A percentile compares a stretch with the other conserved stretches of the same genome.
phyloP scores from a whole-genome alignment of 495 filamentous ascomycete species.

The Friedmanniomyces endolithicus region DNA sequence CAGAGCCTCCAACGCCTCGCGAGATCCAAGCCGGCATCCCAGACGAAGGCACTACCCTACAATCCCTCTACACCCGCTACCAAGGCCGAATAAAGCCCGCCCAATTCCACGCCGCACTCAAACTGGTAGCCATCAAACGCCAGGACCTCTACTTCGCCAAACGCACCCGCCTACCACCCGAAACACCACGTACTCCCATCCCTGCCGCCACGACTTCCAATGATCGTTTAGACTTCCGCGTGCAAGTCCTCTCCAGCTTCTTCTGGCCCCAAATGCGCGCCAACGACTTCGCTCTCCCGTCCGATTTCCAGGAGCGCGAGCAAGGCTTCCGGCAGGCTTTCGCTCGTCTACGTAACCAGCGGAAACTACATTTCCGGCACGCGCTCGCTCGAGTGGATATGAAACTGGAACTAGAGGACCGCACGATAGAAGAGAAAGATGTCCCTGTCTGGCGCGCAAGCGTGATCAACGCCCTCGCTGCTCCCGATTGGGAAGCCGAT shows the following conservation, averaged over 20 bases:
- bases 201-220: not conserved
- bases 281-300: conserved; percentile 61
- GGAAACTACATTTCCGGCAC: conserved; percentile 80
- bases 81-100: conserved; percentile 3
- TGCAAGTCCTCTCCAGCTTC: conserved; percentile 78
- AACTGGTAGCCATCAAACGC: conserved; percentile 12
- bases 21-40: conserved; percentile 24
- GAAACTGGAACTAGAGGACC: conserved; percentile 71
- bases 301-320: conserved; percentile 49
- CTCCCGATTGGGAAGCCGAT: not conserved
- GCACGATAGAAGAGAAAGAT: conserved; percentile 46
- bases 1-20: conserved; percentile 26
- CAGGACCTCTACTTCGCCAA: conserved; percentile 14
- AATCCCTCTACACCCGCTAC: conserved; percentile 3
- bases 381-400: conserved; percentile 70
- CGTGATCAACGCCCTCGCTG: conserved; percentile 68
- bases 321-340: conserved; percentile 64
- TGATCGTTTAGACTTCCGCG: conserved; percentile 15
- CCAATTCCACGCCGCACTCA: conserved; percentile 13
- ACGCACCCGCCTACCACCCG: conserved; percentile 4
- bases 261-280: conserved; percentile 85
- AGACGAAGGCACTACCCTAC: conserved; percentile 26
- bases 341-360: conserved; percentile 41
- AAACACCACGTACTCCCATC: not conserved
- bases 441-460: conserved; percentile 81